A percentile compares a stretch with the other conserved stretches of the same genome.
phyloP scores from a whole-genome alignment of 177 flowering plant genomes.

The Tripterygium wilfordii region DNA sequence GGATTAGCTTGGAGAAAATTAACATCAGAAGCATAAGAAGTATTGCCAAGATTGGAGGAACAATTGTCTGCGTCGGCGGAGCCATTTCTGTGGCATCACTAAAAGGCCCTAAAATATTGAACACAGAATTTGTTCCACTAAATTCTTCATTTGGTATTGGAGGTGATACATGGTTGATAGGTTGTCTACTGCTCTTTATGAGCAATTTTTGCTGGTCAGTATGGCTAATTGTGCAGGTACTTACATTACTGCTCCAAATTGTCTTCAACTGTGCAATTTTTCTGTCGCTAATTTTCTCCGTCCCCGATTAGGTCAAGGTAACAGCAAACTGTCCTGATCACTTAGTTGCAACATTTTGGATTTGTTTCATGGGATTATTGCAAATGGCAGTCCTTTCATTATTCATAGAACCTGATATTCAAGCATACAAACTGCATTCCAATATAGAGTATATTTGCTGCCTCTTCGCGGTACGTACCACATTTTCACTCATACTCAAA shows the following conservation, averaged over 20 bases:
- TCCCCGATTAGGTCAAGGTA: too few species aligned
- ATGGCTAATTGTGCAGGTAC: conserved; percentile 1
- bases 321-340: conserved; percentile 43
- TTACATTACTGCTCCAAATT: not conserved
- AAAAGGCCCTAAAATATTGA: conserved; percentile 59
- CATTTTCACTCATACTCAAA: too few species aligned
- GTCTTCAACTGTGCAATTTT: not conserved
- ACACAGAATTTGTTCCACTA: conserved; percentile 14
- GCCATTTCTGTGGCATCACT: conserved; percentile 48
- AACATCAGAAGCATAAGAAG: conserved; percentile 37
- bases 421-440: not conserved
- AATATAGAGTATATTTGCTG: too few species aligned
- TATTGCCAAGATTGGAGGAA: conserved; percentile 51
- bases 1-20: conserved; percentile 53
- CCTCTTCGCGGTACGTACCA: too few species aligned
- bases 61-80: conserved; percentile 44
- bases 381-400: conserved; percentile 35
- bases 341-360: conserved; percentile 52
- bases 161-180: not conserved
- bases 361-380: conserved; percentile 49
- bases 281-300: too few species aligned
- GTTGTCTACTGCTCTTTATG: not conserved
- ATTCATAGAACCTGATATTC: conserved; percentile 23
- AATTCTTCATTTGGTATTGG: too few species aligned
- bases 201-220: not conserved